Conservation (phyloP, 163 green algal species). For the Volvox carteri region DNA sequence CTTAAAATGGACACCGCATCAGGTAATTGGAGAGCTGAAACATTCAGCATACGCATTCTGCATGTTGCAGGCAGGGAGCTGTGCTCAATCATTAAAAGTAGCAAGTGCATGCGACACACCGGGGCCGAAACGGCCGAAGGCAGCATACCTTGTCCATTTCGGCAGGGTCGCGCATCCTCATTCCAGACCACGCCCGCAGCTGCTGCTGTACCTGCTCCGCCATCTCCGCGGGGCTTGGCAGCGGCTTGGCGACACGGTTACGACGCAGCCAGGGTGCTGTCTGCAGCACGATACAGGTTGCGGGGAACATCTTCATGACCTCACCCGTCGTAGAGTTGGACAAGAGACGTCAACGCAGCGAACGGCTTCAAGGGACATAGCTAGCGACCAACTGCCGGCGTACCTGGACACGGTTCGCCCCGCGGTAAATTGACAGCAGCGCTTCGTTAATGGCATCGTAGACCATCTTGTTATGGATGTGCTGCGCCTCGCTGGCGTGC, state of each 20-base stretch:
- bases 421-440: slow-evolving; percentile 61
- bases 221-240: slow-evolving; percentile 52
- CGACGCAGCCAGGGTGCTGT: slow-evolving; percentile 17
- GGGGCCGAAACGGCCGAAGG: no score
- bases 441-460: slow-evolving; percentile 78
- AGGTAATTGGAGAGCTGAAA: no score
- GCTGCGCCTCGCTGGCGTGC: slow-evolving; percentile 64
- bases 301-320: no score
- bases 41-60: no score
- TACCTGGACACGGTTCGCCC: slow-evolving; percentile 34
- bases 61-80: no score
- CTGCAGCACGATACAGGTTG: not conserved
- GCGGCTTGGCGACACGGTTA: slow-evolving; percentile 35
- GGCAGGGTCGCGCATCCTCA: slow-evolving; percentile 32
- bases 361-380: no score
- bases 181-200: slow-evolving; percentile 32
- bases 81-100: no score
- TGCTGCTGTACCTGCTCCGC: slow-evolving; percentile 45
- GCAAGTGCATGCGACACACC: no score
- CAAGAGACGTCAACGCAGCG: no score
- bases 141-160: slow-evolving; percentile 56
- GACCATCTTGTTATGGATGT: slow-evolving; percentile 77
- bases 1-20: no score
- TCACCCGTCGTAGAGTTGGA: no score
- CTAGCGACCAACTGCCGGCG: no score